Conservation (phyloP, 2,329 filamentous ascomycete genomes). For the Diaporthe vexans region DNA sequence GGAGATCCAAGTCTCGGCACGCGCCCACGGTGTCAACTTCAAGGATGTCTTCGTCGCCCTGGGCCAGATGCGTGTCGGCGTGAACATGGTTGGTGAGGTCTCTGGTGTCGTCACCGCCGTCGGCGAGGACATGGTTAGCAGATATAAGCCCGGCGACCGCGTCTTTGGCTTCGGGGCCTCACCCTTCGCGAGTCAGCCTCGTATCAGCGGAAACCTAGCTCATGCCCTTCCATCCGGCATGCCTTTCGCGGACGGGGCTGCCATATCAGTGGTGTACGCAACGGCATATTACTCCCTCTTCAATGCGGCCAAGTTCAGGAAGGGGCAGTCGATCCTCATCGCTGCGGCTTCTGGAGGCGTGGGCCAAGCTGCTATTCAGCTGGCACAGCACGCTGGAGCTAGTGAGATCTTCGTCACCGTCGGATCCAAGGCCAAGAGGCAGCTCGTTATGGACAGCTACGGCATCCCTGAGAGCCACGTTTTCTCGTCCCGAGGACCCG, state of each 20-base stretch:
- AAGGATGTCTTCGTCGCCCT: conserved; percentile 54
- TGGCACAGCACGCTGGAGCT: conserved; percentile 54
- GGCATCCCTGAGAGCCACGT: conserved; percentile 55
- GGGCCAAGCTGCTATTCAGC: conserved; percentile 58
- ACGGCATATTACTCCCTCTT: conserved; percentile 57
- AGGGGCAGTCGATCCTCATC: conserved; percentile 55
- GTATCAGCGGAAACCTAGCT: conserved; percentile 19
- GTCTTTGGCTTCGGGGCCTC: conserved; percentile 44
- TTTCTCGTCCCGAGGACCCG: conserved; percentile 45
- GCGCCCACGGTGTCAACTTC: conserved; percentile 51
- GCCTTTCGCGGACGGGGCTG: conserved; percentile 36
- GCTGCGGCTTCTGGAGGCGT: conserved; percentile 58
- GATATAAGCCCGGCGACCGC: conserved; percentile 48
- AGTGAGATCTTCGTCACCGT: conserved; percentile 57
- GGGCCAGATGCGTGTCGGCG: conserved; percentile 49
- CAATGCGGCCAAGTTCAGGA: conserved; percentile 47
- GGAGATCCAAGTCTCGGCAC: conserved; percentile 45
- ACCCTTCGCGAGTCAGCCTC: conserved; percentile 42
- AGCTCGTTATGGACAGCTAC: conserved; percentile 50
- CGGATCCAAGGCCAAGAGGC: conserved; percentile 49
- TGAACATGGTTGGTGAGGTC: conserved; percentile 51
- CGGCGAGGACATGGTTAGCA: conserved; percentile 46
- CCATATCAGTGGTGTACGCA: conserved; percentile 41
- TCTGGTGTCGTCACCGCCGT: conserved; percentile 51
- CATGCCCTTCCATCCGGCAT: conserved; percentile 40